These are phyloP conservation scores for Globisporangium viniferum DNA, from an alignment of 352 stramenopile species.

Conservation along the genomic window DNA sequence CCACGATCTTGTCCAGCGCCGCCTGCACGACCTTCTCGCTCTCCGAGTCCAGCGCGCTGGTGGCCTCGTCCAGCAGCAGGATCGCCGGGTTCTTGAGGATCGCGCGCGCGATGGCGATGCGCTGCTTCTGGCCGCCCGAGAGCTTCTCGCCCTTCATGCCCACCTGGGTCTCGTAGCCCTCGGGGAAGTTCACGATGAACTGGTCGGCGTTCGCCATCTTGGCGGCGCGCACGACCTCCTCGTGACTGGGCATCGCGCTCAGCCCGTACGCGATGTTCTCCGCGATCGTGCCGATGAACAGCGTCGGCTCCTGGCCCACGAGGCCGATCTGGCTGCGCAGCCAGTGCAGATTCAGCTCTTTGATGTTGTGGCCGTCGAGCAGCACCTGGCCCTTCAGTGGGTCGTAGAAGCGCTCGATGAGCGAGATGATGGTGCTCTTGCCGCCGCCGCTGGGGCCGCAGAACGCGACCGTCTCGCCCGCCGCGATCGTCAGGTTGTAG, in stretches of 20 bases:
- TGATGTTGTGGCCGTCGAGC: slow-evolving; percentile 24
- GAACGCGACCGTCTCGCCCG: slow-evolving; percentile 29
- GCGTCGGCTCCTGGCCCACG: slow-evolving; percentile 65
- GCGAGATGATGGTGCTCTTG: slow-evolving; percentile 30
- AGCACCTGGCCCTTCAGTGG: slow-evolving; percentile 18
- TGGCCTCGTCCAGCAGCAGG: slow-evolving; percentile 41
- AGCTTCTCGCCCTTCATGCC: slow-evolving; percentile 38
- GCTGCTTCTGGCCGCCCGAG: slow-evolving; percentile 96
- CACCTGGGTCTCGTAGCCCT: slow-evolving; percentile 89
- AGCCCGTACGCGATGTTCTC: slow-evolving; percentile 56
- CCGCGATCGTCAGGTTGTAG: slow-evolving; percentile 21
- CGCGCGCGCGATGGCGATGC: slow-evolving; percentile 79
- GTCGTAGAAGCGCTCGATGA: slow-evolving; percentile 35
- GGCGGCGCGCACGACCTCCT: slow-evolving; percentile 71
- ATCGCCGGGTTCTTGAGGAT: slow-evolving; percentile 36
- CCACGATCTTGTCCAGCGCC: slow-evolving; percentile 23
- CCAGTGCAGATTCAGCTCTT: slow-evolving; percentile 23
- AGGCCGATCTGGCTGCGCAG: slow-evolving; percentile 28
- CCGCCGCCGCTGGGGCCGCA: slow-evolving; percentile 24
- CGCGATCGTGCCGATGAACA: slow-evolving; percentile 40
- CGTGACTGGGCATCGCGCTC: not conserved
- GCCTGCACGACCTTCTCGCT: slow-evolving; percentile 28
- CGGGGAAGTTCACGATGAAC: slow-evolving; percentile 83
- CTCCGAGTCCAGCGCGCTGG: slow-evolving; percentile 39
- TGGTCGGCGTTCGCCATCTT: slow-evolving; percentile 82